These are phyloP conservation scores for Tagetes patula DNA, from an alignment of 129 eudicot genomes.

Conservation along the genomic window DNA sequence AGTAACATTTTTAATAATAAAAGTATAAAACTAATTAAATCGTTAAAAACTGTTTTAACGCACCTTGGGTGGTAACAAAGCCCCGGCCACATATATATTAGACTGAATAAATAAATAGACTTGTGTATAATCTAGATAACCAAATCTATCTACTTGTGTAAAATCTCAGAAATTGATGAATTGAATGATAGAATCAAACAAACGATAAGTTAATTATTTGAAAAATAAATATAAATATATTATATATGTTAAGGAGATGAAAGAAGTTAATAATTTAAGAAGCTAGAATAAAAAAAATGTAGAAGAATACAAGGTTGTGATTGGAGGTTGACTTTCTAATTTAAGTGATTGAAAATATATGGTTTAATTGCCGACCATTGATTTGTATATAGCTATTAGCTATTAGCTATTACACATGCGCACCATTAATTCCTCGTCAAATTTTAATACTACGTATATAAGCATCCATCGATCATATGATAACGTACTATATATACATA, in stretches of 20 bases:
- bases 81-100: no score
- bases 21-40: no score
- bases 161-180: background rate
- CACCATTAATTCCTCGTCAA: constrained; percentile 21
- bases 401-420: constrained; percentile 15
- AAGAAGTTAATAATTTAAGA: background rate
- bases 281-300: constrained; percentile 12
- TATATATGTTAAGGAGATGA: background rate
- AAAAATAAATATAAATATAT: background rate
- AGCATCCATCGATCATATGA: background rate
- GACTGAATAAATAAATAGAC: no score
- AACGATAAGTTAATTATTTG: background rate
- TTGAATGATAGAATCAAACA: background rate
- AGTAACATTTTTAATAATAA: no score
- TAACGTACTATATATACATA: background rate
- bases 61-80: no score
- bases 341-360: constrained; percentile 1
- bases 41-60: no score
- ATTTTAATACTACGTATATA: background rate
- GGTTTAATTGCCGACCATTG: constrained; percentile 35
- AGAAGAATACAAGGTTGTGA: constrained; percentile 26
- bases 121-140: no score
- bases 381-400: constrained; percentile 2
- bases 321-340: constrained; percentile 36
- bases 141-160: no score